Evolutionary conservation across 2,329 filamentous ascomycete species (phyloP).

Genomic region (Chaetomium olivaceum): DNA sequence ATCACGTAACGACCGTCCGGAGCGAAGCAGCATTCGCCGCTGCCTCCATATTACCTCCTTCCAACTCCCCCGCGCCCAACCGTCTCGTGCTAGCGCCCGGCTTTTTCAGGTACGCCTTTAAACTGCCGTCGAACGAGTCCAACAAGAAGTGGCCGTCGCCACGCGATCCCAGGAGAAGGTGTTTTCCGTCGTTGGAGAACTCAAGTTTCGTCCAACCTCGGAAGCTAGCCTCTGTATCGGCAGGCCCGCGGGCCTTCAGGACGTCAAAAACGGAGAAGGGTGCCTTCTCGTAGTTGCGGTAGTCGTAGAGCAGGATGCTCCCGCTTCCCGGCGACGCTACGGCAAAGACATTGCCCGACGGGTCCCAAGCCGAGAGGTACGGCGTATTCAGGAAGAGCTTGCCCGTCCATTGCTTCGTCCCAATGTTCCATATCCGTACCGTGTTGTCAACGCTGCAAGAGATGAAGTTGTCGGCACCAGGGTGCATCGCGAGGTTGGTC

Average conservation of each 20-base stretch:
- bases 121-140: slow-evolving; percentile 83
- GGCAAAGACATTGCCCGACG: slow-evolving; percentile 87
- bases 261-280: slow-evolving; percentile 88
- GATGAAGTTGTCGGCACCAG: slow-evolving; percentile 85
- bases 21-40: slow-evolving; percentile 82
- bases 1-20: slow-evolving; percentile 88
- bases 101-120: slow-evolving; percentile 72
- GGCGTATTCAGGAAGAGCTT: slow-evolving; percentile 78
- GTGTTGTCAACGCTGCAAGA: slow-evolving; percentile 91
- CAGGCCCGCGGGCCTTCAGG: slow-evolving; percentile 52
- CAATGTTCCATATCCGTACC: slow-evolving; percentile 85
- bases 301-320: slow-evolving; percentile 84
- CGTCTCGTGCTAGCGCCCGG: slow-evolving; percentile 56
- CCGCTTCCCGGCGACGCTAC: slow-evolving; percentile 80
- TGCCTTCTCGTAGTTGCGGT: slow-evolving; percentile 88
- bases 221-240: slow-evolving; percentile 58
- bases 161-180: slow-evolving; percentile 78
- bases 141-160: slow-evolving; percentile 84
- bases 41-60: slow-evolving; percentile 50
- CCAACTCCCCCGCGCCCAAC: slow-evolving; percentile 54
- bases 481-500: slow-evolving; percentile 80
- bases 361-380: slow-evolving; percentile 85
- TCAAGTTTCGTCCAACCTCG: slow-evolving; percentile 87
- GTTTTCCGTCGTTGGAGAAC: slow-evolving; percentile 94
- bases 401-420: slow-evolving; percentile 76